Base-by-base conservation (phyloP, 2,329 filamentous ascomycete species). In the Botryotinia globosa region DNA sequence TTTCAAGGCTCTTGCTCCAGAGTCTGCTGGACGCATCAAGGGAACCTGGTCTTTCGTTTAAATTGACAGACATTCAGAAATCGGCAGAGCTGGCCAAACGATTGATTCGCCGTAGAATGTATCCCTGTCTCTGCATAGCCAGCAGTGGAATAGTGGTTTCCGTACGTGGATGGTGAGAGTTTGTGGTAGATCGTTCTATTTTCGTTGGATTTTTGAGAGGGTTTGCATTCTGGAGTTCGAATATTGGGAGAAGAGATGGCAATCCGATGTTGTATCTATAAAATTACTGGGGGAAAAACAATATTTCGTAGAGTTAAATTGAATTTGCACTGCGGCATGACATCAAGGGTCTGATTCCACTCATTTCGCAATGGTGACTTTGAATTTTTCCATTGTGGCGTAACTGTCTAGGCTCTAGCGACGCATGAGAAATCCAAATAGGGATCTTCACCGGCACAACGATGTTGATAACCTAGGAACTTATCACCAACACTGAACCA, bases 1-100 rank as follows among this genome's bases (percentile, higher is more conserved):
- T 74, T 91, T 90, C 82, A 75, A 78, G n/a, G 83, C 85, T 34
- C 83, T 92, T 72, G 76, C 86, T 73, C 79, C 81, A 44, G 80
- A 86, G 29, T 82, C 77, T 34, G 77, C 80, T 54, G 87, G 87
- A 44, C 84, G 85, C 71, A 77, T 77, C 51, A 71, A 77, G 6
- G 81, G 84, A 68, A 77, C 79, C 54, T 89, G 87, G 86, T 84
- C 78, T 71, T 87, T 87, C 12, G 62, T 45, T 20, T 72, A 72
- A 39, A 59, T 58, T 44, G 7, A 4, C 29, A 45, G 2, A 34
- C 29, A 29, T 69, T 25, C 10, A 34, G n/a, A 32, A 39, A 39
- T 68, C 18, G 25, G 25, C 34, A 56, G 65, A n/a, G 34, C 18
- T 22, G 34, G n/a, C 29, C 48, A 56, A 56, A 9, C 25, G 34